Conservation (phyloP, 768 basidiomycete genomes). For the Kwoniella bestiolae region DNA sequence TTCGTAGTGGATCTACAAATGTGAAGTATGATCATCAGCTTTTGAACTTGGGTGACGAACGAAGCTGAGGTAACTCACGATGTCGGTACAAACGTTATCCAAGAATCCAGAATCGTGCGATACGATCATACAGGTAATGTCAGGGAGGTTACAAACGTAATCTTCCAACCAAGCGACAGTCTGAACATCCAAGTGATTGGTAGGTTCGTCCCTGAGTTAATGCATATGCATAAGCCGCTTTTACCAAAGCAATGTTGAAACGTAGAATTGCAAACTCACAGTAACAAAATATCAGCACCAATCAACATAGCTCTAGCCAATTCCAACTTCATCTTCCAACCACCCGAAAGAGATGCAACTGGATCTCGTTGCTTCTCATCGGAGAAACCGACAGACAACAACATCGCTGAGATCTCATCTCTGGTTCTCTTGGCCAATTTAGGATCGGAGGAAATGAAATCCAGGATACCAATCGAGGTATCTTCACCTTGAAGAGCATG, state of each 20-base stretch:
- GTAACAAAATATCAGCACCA: slow-evolving; percentile 67
- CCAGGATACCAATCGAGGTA: slow-evolving; percentile 74
- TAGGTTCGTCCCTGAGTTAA: slow-evolving; percentile 45
- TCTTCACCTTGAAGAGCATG: slow-evolving; percentile 96
- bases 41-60: neutral
- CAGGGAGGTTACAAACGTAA: slow-evolving; percentile 77
- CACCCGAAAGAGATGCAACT: slow-evolving; percentile 89
- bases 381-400: slow-evolving; percentile 88
- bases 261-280: slow-evolving; percentile 28
- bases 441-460: slow-evolving; percentile 86
- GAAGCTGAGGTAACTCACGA: slow-evolving; percentile 56
- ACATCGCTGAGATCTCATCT: slow-evolving; percentile 74
- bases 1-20: slow-evolving; percentile 81
- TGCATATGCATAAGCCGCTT: neutral
- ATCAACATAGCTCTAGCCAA: slow-evolving; percentile 95
- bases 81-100: slow-evolving; percentile 92
- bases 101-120: slow-evolving; percentile 98
- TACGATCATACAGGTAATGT: slow-evolving; percentile 88
- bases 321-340: slow-evolving; percentile 99
- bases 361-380: slow-evolving; percentile 78
- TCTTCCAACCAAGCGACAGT: slow-evolving; percentile 92
- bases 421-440: slow-evolving; percentile 68
- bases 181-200: slow-evolving; percentile 61
- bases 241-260: no score
- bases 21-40: neutral